Conservation (phyloP, 2,329 filamentous ascomycete species). For the Aureobasidium mangrovei region DNA sequence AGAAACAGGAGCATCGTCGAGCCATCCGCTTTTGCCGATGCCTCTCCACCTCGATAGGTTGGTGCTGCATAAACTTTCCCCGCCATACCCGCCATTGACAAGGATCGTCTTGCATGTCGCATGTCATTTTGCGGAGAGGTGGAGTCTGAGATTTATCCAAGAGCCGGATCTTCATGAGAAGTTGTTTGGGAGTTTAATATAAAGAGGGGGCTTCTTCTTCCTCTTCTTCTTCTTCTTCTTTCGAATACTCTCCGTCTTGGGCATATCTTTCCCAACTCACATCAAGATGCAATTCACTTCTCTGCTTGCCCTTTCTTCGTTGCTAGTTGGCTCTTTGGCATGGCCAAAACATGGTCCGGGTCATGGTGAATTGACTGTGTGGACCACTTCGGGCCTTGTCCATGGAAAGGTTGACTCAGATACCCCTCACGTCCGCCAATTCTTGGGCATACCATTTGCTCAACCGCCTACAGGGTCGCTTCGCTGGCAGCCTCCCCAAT, state of each 20-base stretch:
- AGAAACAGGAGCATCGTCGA: too few relatives aligned
- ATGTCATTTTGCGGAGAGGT: constrained; percentile 6
- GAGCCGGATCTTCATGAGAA: background rate
- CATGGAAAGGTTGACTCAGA: constrained; percentile 15
- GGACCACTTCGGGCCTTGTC: constrained; percentile 15
- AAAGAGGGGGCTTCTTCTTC: background rate
- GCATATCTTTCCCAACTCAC: too few relatives aligned
- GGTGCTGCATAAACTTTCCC: background rate
- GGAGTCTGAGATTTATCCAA: constrained; percentile 3
- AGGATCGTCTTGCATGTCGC: constrained; percentile 6
- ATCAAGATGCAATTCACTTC: background rate
- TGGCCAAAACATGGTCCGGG: background rate
- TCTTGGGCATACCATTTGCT: constrained; percentile 22
- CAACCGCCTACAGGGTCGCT: constrained; percentile 20
- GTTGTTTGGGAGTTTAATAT: background rate
- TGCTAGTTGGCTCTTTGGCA: background rate
- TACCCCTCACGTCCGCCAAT: constrained; percentile 18
- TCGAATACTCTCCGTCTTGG: background rate
- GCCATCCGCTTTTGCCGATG: background rate
- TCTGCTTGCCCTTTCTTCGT: background rate
- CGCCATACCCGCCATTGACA: constrained; percentile 6
- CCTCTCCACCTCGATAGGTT: background rate
- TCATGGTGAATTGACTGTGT: background rate
- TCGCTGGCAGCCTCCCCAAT: constrained; percentile 19
- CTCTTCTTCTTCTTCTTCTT: background rate